Conservation (phyloP, 164 flowering plant species). For the Vitis rotundifolia region DNA sequence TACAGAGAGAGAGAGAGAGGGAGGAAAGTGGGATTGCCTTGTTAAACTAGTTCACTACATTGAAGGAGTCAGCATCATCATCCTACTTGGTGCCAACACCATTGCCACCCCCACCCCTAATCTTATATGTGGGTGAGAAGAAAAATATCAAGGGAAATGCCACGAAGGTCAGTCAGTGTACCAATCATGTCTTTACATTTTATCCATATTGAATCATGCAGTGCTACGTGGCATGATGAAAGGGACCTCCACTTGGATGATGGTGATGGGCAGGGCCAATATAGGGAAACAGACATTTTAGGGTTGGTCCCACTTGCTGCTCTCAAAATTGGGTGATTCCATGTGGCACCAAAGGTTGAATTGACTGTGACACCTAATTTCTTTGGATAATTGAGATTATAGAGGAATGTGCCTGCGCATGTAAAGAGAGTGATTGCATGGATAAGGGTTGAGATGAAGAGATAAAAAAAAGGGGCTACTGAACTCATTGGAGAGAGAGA, state of each 20-base stretch:
- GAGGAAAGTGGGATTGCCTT: no score
- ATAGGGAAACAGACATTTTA: neutral
- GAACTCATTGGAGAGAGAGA: neutral
- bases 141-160: neutral
- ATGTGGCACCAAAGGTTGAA: neutral
- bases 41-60: neutral
- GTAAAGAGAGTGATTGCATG: neutral
- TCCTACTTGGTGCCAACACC: slow-evolving; percentile 9
- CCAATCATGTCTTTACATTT: slow-evolving; percentile 2
- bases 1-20: no score
- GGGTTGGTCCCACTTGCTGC: neutral
- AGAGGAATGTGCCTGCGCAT: neutral
- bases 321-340: neutral
- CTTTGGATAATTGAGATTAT: neutral
- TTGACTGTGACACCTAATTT: neutral
- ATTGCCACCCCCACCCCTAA: neutral
- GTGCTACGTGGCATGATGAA: neutral
- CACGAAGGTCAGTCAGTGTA: neutral
- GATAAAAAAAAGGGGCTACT: neutral
- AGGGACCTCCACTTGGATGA: slow-evolving; percentile 4
- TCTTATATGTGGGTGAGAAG: no score
- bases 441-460: neutral
- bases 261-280: neutral
- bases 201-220: no score
- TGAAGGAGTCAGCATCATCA: slow-evolving; percentile 8